phyloP scores from a whole-genome alignment of 2,329 filamentous ascomycete species.

The Trichoderma pleuroti region DNA sequence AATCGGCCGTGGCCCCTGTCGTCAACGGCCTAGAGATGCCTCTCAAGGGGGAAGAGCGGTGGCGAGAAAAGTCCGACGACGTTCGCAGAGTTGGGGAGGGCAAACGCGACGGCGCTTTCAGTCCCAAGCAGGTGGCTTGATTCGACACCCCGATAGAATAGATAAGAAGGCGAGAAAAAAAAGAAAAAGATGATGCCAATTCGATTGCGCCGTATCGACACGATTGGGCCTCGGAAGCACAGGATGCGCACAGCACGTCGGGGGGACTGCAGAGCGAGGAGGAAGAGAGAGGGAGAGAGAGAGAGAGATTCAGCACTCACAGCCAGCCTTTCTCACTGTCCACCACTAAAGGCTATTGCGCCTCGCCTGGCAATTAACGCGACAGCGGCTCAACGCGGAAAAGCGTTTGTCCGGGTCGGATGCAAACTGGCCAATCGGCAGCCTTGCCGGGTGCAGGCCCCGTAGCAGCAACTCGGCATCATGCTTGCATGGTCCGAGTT shows the following conservation, averaged over 20 bases:
- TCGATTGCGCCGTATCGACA: not conserved
- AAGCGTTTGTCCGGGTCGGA: not conserved
- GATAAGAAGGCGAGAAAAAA: no score
- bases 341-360: constrained; percentile 12
- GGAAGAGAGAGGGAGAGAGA: not conserved
- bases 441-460: constrained; percentile 1
- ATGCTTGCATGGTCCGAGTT: constrained; percentile 16
- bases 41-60: constrained; percentile 4
- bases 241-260: not conserved
- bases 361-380: constrained; percentile 13
- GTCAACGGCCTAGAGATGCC: not conserved
- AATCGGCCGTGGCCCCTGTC: not conserved
- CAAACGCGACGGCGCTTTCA: constrained; percentile 8
- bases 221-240: not conserved
- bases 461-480: constrained; percentile 2
- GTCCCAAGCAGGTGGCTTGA: not conserved
- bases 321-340: not conserved
- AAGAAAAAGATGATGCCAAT: not conserved
- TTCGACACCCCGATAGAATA: not conserved
- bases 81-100: not conserved
- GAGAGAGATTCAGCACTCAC: not conserved
- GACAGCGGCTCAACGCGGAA: constrained; percentile 11
- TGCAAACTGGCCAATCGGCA: constrained; percentile 5
- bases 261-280: not conserved
- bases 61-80: constrained; percentile 2